Conservation (phyloP, 1,139 yeast genomes). For the Yarrowia galli region DNA sequence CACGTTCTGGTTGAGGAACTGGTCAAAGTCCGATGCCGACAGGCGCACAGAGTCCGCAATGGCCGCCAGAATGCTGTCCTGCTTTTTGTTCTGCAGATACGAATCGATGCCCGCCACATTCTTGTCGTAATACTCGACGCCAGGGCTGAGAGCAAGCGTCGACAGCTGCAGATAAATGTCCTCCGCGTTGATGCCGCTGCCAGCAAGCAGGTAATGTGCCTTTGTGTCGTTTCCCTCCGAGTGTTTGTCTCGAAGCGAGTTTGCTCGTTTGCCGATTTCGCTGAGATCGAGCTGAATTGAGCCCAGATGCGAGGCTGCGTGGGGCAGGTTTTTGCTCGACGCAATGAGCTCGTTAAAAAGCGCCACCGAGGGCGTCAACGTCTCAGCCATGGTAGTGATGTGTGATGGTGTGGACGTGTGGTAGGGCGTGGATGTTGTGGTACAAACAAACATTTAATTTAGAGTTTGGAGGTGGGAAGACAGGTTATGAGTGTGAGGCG, state of each 20-base stretch:
- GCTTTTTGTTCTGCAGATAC: constrained; percentile 68
- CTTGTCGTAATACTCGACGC: constrained; percentile 46
- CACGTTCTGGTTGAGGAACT: constrained; percentile 73
- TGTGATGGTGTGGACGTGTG: neutral
- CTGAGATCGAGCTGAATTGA: constrained; percentile 75
- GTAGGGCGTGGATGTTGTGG: neutral
- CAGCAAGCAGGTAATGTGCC: constrained; percentile 89
- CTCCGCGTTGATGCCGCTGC: constrained; percentile 88
- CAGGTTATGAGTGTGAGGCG: constrained; percentile 6
- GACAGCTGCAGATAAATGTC: constrained; percentile 73
- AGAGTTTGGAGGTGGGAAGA: neutral
- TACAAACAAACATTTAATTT: constrained; percentile 12
- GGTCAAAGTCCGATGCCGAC: constrained; percentile 85
- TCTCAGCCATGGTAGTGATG: constrained; percentile 19
- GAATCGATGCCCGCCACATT: constrained; percentile 45
- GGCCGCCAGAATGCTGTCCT: constrained; percentile 80
- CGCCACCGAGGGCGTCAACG: constrained; percentile 48
- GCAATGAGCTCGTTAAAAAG: constrained; percentile 69
- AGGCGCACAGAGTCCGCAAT: constrained; percentile 79
- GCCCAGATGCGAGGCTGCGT: constrained; percentile 68
- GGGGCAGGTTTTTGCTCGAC: constrained; percentile 74
- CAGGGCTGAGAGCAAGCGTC: constrained; percentile 47
- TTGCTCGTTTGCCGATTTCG: constrained; percentile 78
- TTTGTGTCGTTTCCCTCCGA: constrained; percentile 68
- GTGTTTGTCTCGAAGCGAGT: constrained; percentile 60